Evolutionary conservation across 2,329 filamentous ascomycete species (phyloP).

Genomic region (Helicocarpus griseus): DNA sequence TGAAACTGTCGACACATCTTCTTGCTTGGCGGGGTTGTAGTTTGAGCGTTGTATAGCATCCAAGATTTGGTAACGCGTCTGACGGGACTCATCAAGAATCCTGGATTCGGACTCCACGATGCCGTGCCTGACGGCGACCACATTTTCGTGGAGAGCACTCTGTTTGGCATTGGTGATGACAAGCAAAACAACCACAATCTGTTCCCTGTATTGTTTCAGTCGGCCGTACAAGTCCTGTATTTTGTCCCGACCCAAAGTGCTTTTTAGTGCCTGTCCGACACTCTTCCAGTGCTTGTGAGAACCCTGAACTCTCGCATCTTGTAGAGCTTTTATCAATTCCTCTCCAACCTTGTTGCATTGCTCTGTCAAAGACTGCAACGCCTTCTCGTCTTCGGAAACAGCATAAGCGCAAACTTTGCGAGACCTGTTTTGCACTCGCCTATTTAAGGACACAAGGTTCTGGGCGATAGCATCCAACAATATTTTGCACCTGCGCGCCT

Average conservation of each 20-base stretch:
- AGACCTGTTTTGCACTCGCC: neutral
- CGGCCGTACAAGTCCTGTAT: constrained; percentile 6
- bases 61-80: neutral
- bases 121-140: neutral
- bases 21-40: neutral
- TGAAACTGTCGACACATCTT: neutral
- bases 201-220: neutral
- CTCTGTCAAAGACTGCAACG: constrained; percentile 6
- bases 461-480: constrained; percentile 7
- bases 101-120: neutral
- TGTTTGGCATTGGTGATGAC: constrained; percentile 1
- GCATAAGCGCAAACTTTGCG: neutral
- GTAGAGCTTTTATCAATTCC: constrained; percentile 3
- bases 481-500: constrained; percentile 9
- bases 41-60: neutral
- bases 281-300: constrained; percentile 8
- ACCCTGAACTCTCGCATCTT: constrained; percentile 4
- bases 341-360: constrained; percentile 7
- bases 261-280: constrained; percentile 5
- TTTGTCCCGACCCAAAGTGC: constrained; percentile 5
- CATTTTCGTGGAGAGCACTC: neutral
- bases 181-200: constrained; percentile 1
- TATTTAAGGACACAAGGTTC: constrained; percentile 4
- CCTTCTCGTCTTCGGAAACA: constrained; percentile 4
- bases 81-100: neutral